phyloP scores from a whole-genome alignment of 179 eudicot genomes.

The Pouteria campechiana region DNA sequence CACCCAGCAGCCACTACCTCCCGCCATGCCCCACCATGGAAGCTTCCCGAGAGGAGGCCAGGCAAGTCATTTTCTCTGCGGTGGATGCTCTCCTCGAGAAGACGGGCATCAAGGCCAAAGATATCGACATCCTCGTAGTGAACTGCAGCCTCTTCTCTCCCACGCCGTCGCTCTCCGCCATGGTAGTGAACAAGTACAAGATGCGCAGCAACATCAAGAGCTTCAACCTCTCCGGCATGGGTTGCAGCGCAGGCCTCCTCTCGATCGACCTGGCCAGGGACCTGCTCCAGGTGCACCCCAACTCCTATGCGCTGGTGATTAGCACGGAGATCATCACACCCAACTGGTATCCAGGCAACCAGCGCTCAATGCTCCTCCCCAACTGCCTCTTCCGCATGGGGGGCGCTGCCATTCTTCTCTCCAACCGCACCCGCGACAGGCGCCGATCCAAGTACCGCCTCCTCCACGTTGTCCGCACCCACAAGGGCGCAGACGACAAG shows the following conservation, averaged over 20 bases:
- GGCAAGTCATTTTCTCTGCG: conserved; percentile 11
- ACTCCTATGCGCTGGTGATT: conserved; percentile 18
- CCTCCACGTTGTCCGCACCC: conserved; percentile 25
- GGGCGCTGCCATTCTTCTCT: conserved; percentile 25
- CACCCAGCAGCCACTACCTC: conserved; percentile 24
- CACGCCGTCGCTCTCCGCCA: conserved; percentile 25
- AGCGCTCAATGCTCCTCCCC: conserved; percentile 26
- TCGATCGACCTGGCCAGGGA: conserved; percentile 24
- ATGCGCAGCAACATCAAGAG: conserved; percentile 29
- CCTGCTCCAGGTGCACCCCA: conserved; percentile 20
- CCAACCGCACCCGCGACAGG: conserved; percentile 19
- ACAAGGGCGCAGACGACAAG: conserved; percentile 24
- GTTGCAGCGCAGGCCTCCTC: conserved; percentile 24
- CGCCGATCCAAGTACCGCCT: conserved; percentile 21
- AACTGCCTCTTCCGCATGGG: conserved; percentile 33
- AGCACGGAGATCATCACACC: conserved; percentile 30
- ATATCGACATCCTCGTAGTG: conserved; percentile 21
- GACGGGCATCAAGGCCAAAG: conserved; percentile 16
- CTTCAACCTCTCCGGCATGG: conserved; percentile 32
- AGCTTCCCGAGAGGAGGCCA: conserved; percentile 16
- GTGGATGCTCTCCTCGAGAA: conserved; percentile 13
- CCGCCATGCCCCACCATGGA: conserved; percentile 26
- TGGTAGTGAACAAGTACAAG: conserved; percentile 31
- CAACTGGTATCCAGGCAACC: conserved; percentile 21
- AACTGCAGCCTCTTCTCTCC: conserved; percentile 32